These are phyloP conservation scores for Tephrocybe rancida DNA, from an alignment of 768 basidiomycete species.

Conservation along the genomic window DNA sequence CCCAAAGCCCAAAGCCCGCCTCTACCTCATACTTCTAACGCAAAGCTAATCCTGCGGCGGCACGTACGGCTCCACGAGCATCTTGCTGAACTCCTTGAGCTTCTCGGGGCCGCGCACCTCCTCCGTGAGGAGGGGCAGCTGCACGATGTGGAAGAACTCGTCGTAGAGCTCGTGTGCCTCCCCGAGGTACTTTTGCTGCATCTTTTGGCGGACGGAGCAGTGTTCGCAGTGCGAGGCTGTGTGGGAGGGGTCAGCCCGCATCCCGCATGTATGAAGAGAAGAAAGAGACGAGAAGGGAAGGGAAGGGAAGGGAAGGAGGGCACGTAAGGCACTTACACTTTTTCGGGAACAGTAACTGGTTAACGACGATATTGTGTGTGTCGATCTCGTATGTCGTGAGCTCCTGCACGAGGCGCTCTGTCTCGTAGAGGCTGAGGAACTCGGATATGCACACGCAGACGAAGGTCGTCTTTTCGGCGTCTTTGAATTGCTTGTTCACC, in stretches of 20 bases:
- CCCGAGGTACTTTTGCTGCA: conserved; percentile 97
- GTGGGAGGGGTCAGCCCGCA: background rate
- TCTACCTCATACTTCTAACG: too few relatives aligned
- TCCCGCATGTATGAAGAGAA: background rate
- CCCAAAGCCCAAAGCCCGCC: too few relatives aligned
- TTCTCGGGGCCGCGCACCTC: conserved; percentile 96
- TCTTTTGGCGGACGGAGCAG: conserved; percentile 90
- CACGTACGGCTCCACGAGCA: conserved; percentile 82
- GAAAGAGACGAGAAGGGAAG: background rate
- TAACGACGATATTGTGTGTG: conserved; percentile 98
- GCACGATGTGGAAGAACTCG: conserved; percentile 97
- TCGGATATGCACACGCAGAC: conserved; percentile 99
- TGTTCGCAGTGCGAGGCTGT: conserved; percentile 93
- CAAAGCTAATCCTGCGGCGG: conserved; percentile 47
- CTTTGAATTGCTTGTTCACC: conserved; percentile 99
- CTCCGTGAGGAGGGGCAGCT: conserved; percentile 92
- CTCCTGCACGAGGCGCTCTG: conserved; percentile 96
- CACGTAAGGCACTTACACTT: conserved; percentile 65
- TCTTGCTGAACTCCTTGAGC: conserved; percentile 89
- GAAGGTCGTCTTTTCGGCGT: conserved; percentile 99
- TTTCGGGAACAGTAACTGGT: conserved; percentile 95
- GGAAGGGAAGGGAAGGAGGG: too few relatives aligned
- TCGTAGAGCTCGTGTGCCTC: conserved; percentile 98
- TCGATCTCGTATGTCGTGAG: conserved; percentile 94
- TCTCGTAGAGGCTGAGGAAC: conserved; percentile 97